Evolutionary conservation across 352 stramenopile species (phyloP), one percentile per base, ranked within the genome.

Genomic region (Globisporangium nunn): DNA sequence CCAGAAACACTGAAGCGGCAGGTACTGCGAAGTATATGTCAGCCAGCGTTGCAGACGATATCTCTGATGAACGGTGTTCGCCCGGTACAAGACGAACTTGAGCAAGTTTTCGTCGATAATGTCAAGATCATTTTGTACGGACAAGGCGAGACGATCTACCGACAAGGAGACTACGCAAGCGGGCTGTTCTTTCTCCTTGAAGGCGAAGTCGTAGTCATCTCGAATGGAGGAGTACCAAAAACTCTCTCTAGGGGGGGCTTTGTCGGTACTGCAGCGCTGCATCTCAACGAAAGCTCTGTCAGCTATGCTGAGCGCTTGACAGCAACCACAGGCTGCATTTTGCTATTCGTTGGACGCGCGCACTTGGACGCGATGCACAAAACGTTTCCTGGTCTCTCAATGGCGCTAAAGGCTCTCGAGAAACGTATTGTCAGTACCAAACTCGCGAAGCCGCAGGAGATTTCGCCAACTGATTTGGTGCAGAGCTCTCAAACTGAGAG

Each of bases 101-200:
- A 80, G 47, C 54, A 61, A 0, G 61, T 71, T 18, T 64, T 80
- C 28, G 57, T 80, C n/a, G 65, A 66, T 3, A 74, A 80, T 30
- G 52, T 61, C n/a, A 63, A 56, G 30, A 72, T 77, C 31, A 61
- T 75, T 39, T 57, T 78, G 14, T 78, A 71, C 28, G 70, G 70
- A 8, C 70, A 78, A 64, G 63, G 61, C 2, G 70, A 78, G 54
- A 54, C 68, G 1, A 53, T 78, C 15, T 78, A 72, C 41, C 60
- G 62, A 2, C 54, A 74, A 45, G 70, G 68, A 1, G 68, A 77
- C 45, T 66, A 72, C 23, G 67, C 67, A 6, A 59, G 46, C 8
- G 67, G 64, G 2, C 29, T 75, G 1, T 72, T 65, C 50, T 75
- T 75, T 35, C 40, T 75, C 7, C 45, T 75, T 8, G 67, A 72